phyloP scores from a whole-genome alignment of 2,329 filamentous ascomycete species.

The Didymella sp. region DNA sequence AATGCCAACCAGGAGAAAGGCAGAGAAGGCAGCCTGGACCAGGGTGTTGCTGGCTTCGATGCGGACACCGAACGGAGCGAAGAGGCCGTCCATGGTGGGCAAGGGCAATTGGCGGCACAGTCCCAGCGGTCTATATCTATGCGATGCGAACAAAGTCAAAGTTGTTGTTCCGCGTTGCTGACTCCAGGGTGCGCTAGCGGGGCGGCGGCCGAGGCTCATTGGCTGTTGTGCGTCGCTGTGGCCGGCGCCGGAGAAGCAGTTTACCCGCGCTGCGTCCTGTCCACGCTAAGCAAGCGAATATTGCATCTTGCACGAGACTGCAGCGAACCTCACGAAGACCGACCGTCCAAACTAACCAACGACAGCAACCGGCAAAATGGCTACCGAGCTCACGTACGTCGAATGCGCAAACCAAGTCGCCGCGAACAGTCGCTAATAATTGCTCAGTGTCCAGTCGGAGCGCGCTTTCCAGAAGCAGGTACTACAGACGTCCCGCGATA shows the following conservation, averaged over 20 bases:
- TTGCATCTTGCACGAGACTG: too few species aligned
- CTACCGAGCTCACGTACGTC: constrained; percentile 54
- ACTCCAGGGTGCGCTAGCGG: constrained; percentile 15
- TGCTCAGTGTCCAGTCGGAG: constrained; percentile 97
- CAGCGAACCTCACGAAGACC: constrained; percentile 28
- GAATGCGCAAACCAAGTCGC: constrained; percentile 11
- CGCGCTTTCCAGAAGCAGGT: constrained; percentile 94
- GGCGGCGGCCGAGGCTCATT: constrained; percentile 17
- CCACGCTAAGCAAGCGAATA: background rate
- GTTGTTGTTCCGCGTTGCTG: background rate
- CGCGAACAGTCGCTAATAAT: constrained; percentile 34
- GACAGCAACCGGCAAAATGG: constrained; percentile 49
- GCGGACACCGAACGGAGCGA: constrained; percentile 38
- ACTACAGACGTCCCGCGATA: constrained; percentile 30
- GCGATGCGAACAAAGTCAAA: constrained; percentile 2
- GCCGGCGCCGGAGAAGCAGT: background rate
- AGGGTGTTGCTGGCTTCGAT: constrained; percentile 42
- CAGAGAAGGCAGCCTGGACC: constrained; percentile 36
- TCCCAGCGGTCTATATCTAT: constrained; percentile 1
- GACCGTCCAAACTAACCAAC: constrained; percentile 46
- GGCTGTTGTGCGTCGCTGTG: background rate
- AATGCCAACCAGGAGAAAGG: constrained; percentile 41
- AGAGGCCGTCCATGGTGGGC: constrained; percentile 16
- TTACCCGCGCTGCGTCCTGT: background rate
- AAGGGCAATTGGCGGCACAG: too few species aligned